Base-by-base conservation (phyloP, 2,329 filamentous ascomycete genomes). In the Xylariales sp. region DNA sequence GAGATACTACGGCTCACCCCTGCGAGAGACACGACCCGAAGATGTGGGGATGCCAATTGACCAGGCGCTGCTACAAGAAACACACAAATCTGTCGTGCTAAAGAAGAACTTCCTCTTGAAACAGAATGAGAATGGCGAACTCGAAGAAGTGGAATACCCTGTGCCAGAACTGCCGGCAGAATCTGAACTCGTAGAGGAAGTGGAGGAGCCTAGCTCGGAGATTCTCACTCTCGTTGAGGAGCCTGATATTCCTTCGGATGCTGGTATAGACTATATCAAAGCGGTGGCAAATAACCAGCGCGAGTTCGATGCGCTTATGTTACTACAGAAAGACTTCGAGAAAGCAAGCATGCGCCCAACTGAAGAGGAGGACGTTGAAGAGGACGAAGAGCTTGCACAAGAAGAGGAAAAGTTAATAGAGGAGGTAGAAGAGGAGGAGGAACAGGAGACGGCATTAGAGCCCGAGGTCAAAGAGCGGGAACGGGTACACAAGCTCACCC, bases 1-100 rank as follows among this genome's bases (percentile, higher is more conserved):
- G 56, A 74, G 88, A 48, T 66, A 95, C 12, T 96, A 93, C 59
- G 91, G 90, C 1, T 71, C 82, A 24, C 88, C 89, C 2, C 59
- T 86, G 46, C 73, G 81, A 31, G 72, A 76, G 39, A 83, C 78
- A 2, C 61, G 56, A 6, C 71, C 76, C 2, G 80, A 82, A 43
- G 78, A 84, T 59, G 70, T 80, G 4, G 79, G 64, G 19, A 73
- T 68, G 46, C 64, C 68, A 1, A 46, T 65, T 44, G 37, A 61
- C 57, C 51, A 52, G 7, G 47, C 40, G 2, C n/a, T 46, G 14
- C 31, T 46, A 7, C 15, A 21, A 14, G 44, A 45, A 19, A 50
- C 50, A 9, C 52, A 47, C 12, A 46, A 47, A n/a, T 34, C 39
- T 6, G 27, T 40, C 1, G 44, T 49, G 16, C 51, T 52, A 29